Evolutionary conservation across 2,329 filamentous ascomycete species (phyloP), one percentile per base, ranked within the genome.

Genomic region (Thielaviopsis punctulata): DNA sequence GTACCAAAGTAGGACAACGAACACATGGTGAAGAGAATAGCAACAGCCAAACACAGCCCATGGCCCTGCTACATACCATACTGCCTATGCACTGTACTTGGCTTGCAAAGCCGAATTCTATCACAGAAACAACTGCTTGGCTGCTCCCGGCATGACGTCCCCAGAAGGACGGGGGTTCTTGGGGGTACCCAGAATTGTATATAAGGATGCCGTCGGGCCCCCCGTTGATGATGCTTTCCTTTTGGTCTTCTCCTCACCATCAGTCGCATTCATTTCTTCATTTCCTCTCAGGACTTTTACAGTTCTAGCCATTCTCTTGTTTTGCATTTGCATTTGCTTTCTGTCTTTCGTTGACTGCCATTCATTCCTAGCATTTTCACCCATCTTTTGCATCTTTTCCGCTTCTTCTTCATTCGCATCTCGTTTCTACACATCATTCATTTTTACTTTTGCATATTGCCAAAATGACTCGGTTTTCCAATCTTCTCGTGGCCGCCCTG

Each of bases 241-340:
- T 46, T 39, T 52, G 15, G 36, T 41, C 36, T 41, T 41, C 36
- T 41, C 36, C 33, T 48, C 45, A 39, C 33, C 41, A 39, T 24
- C 41, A 39, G 51, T 39, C 39, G 51, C 36, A 53, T 47, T 49
- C 30, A 36, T 23, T 39, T 33, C 25, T 25, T n/a, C n/a, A n/a
- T n/a, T n/a, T 23, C 45, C 33, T 46, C 41, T 30, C 41, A 41
- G 21, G 47, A 44, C 53, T 55, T 47, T 33, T 50, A 52, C 39
- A 50, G 50, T 52, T 52, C 53, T 50, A 50, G 48, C 23, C 48
- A 27, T 41, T 50, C 48, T 19, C 48, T 50, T 39, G 15, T 45
- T 43, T 23, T 30, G 24, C 15, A 23, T 30, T 45, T 22, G 23
- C 18, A 24, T 36, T 36, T 36, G 8, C 33, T 45, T 48, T 25